A percentile compares a stretch with the other conserved stretches of the same genome.
phyloP scores from a whole-genome alignment of 2,329 filamentous ascomycete species.

The Colletotrichum liriopes region DNA sequence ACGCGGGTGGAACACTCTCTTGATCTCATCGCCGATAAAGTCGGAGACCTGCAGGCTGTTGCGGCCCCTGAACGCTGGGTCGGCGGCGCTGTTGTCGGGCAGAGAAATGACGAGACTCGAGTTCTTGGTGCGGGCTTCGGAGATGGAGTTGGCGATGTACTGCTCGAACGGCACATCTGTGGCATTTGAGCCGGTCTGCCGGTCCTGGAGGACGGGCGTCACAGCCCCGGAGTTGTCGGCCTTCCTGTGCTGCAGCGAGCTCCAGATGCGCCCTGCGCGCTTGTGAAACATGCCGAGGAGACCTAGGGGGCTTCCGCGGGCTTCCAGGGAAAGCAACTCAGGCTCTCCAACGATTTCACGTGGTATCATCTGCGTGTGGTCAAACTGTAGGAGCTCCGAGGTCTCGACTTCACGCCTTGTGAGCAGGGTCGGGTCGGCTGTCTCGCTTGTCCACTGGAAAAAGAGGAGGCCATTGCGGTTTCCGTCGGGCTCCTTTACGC shows the following conservation, averaged over 20 bases:
- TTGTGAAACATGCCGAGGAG: no score
- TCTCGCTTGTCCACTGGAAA: not conserved
- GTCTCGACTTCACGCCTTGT: not conserved
- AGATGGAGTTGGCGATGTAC: not conserved
- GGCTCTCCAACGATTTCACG: no score
- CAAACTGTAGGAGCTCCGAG: not conserved
- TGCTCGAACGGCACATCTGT: not conserved
- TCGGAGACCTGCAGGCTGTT: not conserved
- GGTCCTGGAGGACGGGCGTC: not conserved
- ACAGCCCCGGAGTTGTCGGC: not conserved
- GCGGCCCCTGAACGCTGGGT: not conserved
- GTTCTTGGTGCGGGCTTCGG: not conserved
- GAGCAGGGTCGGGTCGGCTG: not conserved
- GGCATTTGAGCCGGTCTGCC: not conserved
- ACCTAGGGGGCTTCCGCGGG: no score
- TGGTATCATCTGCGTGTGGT: no score
- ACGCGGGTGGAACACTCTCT: conserved; percentile 11
- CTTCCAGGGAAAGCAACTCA: no score
- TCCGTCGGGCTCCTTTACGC: not conserved
- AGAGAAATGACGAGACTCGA: not conserved
- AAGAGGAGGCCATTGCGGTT: conserved; percentile 7
- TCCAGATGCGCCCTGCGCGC: no score
- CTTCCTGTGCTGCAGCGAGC: no score
- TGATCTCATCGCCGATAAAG: not conserved
- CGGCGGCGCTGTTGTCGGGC: not conserved